These are phyloP conservation scores for Saturnispora gosingensis DNA, from an alignment of 805 yeast species.

Conservation along the genomic window DNA sequence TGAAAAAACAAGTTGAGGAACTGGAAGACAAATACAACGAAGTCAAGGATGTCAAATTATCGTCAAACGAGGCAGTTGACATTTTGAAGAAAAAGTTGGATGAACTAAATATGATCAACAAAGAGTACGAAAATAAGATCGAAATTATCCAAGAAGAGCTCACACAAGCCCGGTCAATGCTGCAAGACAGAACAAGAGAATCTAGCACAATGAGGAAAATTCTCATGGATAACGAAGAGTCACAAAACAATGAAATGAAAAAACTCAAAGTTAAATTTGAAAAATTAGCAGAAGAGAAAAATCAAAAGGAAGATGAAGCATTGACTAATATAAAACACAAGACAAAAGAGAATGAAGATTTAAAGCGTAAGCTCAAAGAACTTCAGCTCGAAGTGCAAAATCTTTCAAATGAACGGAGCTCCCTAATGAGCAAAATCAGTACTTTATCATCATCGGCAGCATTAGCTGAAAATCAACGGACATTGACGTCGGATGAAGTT, in stretches of 20 bases:
- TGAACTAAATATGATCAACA: conserved; percentile 55
- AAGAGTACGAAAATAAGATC: conserved; percentile 51
- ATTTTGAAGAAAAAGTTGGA: conserved; percentile 58
- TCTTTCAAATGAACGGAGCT: conserved; percentile 8
- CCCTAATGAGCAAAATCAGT: conserved; percentile 5
- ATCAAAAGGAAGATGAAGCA: conserved; percentile 45
- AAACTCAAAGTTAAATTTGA: conserved; percentile 47
- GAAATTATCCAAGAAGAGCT: conserved; percentile 76
- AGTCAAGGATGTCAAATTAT: conserved; percentile 22
- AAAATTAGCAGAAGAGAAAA: conserved; percentile 50
- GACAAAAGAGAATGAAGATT: conserved; percentile 59
- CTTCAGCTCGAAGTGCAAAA: conserved; percentile 18
- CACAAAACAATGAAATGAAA: conserved; percentile 38
- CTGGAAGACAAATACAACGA: conserved; percentile 32
- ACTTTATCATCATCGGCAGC: background rate
- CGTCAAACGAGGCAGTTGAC: conserved; percentile 34
- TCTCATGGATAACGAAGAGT: conserved; percentile 59
- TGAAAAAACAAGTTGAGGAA: conserved; percentile 32
- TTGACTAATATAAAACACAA: conserved; percentile 42
- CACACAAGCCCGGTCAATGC: conserved; percentile 57
- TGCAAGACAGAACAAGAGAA: conserved; percentile 79
- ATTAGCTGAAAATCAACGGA: background rate
- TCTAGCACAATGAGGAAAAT: conserved; percentile 61
- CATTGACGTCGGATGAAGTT: background rate
- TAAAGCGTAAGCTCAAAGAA: conserved; percentile 36